Conservation (phyloP, 176 grass and related monocot species). For the Puya raimondii region DNA sequence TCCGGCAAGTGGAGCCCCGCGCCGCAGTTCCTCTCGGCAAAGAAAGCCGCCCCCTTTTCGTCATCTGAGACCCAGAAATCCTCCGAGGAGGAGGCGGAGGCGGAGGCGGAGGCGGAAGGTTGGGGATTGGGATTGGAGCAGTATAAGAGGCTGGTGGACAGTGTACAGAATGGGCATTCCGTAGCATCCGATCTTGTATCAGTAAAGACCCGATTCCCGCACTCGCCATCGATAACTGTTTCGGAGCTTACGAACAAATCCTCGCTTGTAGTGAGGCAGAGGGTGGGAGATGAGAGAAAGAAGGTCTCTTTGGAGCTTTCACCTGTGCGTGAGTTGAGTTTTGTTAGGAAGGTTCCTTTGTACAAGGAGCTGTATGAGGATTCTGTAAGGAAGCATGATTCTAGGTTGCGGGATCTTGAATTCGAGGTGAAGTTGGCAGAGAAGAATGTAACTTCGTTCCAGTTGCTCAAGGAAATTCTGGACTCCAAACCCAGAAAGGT, state of each 20-base stretch:
- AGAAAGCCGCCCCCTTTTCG: constrained; percentile 6
- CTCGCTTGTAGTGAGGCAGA: constrained; percentile 22
- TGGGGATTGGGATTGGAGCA: constrained; percentile 31
- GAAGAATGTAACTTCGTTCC: constrained; percentile 25
- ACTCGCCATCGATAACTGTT: background rate
- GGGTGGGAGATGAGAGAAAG: constrained; percentile 21
- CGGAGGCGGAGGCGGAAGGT: background rate
- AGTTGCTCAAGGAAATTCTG: background rate
- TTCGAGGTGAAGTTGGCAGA: constrained; percentile 38
- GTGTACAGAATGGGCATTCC: constrained; percentile 1
- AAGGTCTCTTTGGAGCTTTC: constrained; percentile 2
- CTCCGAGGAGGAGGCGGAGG: no score
- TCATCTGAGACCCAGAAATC: no score
- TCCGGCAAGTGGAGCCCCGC: background rate
- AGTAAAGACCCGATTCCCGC: background rate
- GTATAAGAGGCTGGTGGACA: constrained; percentile 39
- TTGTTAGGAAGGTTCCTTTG: constrained; percentile 20
- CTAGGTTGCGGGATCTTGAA: constrained; percentile 30
- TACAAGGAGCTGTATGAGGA: constrained; percentile 42
- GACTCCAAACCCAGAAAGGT: constrained; percentile 30
- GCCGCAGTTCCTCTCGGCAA: background rate
- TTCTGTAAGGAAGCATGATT: constrained; percentile 30
- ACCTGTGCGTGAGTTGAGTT: constrained; percentile 2
- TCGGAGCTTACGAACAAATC: constrained; percentile 5
- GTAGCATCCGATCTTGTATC: background rate